Evolutionary conservation across 495 filamentous ascomycete species (phyloP), one percentile per base, ranked within the genome.

Genomic region (Pyrenula massariospora): DNA sequence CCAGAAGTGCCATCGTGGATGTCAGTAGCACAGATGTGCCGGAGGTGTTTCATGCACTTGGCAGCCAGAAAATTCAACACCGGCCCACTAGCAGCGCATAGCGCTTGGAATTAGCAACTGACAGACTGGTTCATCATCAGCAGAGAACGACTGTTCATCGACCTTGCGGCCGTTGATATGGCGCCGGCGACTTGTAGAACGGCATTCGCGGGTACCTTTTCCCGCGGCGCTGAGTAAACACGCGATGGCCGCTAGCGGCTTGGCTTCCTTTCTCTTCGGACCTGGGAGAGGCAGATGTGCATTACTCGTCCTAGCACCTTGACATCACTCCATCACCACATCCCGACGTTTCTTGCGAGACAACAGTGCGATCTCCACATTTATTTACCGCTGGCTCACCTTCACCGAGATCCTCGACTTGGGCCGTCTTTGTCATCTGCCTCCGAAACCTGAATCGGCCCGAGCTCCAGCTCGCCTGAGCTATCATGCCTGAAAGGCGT

Each of bases 1-100:
- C 79, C 24, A 97, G 78, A 8, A 95, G 81, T 22, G 88, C 78
- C 83, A 93, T 91, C 61, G 67, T 73, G 49, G 51, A 52, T 15
- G 2, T 19, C 55, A 54, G 52, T 12, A 58, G 58, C 48, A 52
- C 52, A 48, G 24, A 50, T 48, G 54, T 61, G 48, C 21, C 22
- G 50, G n/a, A n/a, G n/a, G n/a, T n/a, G n/a, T n/a, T n/a, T n/a
- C n/a, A n/a, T n/a, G n/a, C n/a, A n/a, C n/a, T n/a, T n/a, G n/a
- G n/a, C n/a, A n/a, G n/a, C n/a, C n/a, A n/a, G n/a, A n/a, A n/a
- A n/a, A n/a, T n/a, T n/a, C n/a, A n/a, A n/a, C n/a, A n/a, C n/a
- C n/a, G n/a, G n/a, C n/a, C n/a, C n/a, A n/a, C n/a, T n/a, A n/a
- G n/a, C n/a, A n/a, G n/a, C n/a, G n/a, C n/a, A n/a, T n/a, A n/a